Percentiles rank a stretch among this genome's conserved stretches.
phyloP scores from a whole-genome alignment of 441 rosid species.

The Bruguiera hainesii region DNA sequence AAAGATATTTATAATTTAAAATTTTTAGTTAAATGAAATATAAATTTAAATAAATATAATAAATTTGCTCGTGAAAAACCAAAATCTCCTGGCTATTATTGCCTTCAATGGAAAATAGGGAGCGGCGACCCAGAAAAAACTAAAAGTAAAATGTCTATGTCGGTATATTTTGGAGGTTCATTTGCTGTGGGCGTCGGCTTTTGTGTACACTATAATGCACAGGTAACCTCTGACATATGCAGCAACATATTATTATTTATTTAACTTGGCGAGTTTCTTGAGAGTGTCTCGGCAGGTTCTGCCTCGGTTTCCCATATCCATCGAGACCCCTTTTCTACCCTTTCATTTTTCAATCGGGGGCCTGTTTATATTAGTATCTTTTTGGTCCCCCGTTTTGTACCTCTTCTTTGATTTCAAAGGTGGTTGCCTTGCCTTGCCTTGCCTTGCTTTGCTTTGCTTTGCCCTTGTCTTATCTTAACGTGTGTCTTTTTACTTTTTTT shows the following conservation, averaged over 20 bases:
- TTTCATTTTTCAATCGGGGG: constrained; percentile 22
- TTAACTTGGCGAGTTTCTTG: constrained; percentile 18
- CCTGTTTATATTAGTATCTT: constrained; percentile 3
- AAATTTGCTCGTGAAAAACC: too few species aligned
- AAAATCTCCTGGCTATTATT: too few species aligned
- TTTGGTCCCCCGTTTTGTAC: background rate
- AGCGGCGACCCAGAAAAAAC: too few species aligned
- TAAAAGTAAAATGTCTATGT: background rate
- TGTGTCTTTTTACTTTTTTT: background rate
- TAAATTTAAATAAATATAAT: too few species aligned
- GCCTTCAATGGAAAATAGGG: too few species aligned
- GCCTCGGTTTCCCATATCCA: constrained; percentile 7
- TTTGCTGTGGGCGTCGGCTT: too few species aligned
- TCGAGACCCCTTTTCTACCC: background rate
- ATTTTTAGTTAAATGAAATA: too few species aligned
- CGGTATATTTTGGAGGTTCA: background rate
- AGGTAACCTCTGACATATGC: too few species aligned
- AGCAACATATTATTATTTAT: background rate
- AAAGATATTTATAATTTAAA: too few species aligned
- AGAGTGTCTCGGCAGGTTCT: background rate
- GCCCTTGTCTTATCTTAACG: background rate
- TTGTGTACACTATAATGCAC: too few species aligned
- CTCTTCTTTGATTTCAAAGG: background rate
- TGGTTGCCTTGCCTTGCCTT: background rate
- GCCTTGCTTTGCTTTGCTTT: background rate